Base-by-base conservation (phyloP, 768 basidiomycete species). In the Roridomyces roridus region DNA sequence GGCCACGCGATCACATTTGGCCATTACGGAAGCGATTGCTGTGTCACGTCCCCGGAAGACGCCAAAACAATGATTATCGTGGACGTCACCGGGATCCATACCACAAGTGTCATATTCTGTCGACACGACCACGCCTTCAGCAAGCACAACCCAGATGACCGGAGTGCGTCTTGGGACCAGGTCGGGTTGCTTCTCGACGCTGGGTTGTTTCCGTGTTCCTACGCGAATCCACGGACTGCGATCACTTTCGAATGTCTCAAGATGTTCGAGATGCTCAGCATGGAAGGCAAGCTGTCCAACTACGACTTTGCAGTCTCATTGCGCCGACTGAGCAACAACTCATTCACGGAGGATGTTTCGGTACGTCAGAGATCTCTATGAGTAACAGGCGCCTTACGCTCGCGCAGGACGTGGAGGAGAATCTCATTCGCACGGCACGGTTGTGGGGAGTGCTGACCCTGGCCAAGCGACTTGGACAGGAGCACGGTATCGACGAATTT, bases 341-440 rank as follows among this genome's bases (percentile, higher is more conserved):
- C 42, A 7, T 56, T 56, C 15, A 36, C 47, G 8, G 24, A 5
- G 41, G n/a, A 5, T 3, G 46, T 49, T 0, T 40, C 41, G 34
- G 55, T 56, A 37, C 34, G 34, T 41, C 6, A 5, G 3, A 15
- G 15, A 6, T 14, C 41, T 23, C 12, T 29, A 10, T 9, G 24
- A 10, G 20, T 21, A 14, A 9, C n/a, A 34, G 20, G 17, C 10
- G 21, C 6, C 29, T 35, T 4, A 46, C 15, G 18, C 5, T 5
- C 2, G 3, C 24, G 4, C 20, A 58, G 57, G 57, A 58, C 17
- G n/a, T 47, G 31, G 48, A 56, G 24, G 46, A 55, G 12, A 47
- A 51, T 7, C 47, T 58, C 39, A 35, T 58, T 3, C 45, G 50
- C 5, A n/a, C n/a, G 24, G 6, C 15, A 14, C 45, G 39, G 5